Evolutionary conservation across 495 filamentous ascomycete genomes (phyloP), one percentile per base, ranked within the genome.

Genomic region (Penicillium cosmopolitanum): DNA sequence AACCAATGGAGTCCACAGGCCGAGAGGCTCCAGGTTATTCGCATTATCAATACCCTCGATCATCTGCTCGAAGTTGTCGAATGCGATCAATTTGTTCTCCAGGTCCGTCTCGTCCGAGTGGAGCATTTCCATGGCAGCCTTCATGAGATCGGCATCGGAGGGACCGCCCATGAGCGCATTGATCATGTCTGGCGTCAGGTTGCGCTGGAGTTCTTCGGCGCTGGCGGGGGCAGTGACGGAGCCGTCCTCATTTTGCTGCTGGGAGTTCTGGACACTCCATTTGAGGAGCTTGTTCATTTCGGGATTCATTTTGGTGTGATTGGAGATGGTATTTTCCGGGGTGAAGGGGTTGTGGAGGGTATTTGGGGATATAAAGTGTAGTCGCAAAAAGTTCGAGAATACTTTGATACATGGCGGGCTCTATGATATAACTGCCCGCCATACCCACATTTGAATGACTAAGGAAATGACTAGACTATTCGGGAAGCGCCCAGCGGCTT

Each of bases 41-140:
- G 95, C 93, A 75, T 98, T 98, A 78, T 98, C 95, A 59, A 98
- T 83, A 40, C 80, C 82, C 78, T 97, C 95, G 63, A 98, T 87
- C 42, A 97, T 78, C 70, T 96, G 89, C 77, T 97, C 93, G 52
- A 98, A 89, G 78, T 97, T 96, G 82, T 98, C 95, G 73, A 97
- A 96, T 33, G 96, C 96, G 50, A 85, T 86, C 38, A 96, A 69
- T 73, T 90, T 91, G 71, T 94, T 85, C 43, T 93, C 87, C 56
- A 96, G 79, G 7, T 84, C 79, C 34, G 86, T 68, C 62, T 91
- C 84, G 5, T 83, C 69, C 0, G 80, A 85, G 18, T 76, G 77
- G 56, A 97, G 84, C 34, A 88, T 85, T 15, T 79, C 82, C 84
- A 98, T 95, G 48, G 89, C 81, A 35, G 86, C 85, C 52, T 84